Base-by-base conservation (phyloP, 306 rosid species). In the Rosa rugosa region DNA sequence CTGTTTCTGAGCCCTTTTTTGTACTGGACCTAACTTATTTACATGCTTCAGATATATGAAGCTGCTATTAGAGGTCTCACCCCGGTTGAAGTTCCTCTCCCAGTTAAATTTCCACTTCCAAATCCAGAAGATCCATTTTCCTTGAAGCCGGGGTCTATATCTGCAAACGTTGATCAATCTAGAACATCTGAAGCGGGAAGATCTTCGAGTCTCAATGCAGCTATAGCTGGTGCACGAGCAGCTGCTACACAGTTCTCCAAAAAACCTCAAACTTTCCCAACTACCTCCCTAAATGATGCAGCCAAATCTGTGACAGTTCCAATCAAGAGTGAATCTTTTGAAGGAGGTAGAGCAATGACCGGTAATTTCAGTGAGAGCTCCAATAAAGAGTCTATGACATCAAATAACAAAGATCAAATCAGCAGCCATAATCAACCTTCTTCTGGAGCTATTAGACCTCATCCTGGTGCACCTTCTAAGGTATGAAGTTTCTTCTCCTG, bases 151-250 rank as follows among this genome's bases (percentile, higher is more conserved):
- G 97, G 97, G 36, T 81, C 90, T 63, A 77, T 91, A 70, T 69
- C 86, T 75, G 77, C 59, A 8, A 75, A 75, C 60, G 78, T 64
- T 45, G 79, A 79, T 45, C 74, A 85, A 57, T 73, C 82, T 77
- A 81, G 77, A 79, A 84, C 85, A 69, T 78, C 89, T 69, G 92
- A 89, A 84, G 85, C 84, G 70, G 93, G 79, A 49, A 84, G 67
- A 83, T 93, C 96, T 40, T 85, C 89, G 42, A 89, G 79, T 73
- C 90, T 91, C 64, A 80, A 82, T 84, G 82, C 84, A 45, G 98
- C 92, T 70, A 91, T 93, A 85, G 93, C 94, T 65, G 97, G 97
- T 80, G 98, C 99, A 54, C 90, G 82, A 68, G 96, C 85, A n/a
- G 99, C 99, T 14, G 93, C 99, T 45, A 76, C 84, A 38, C 96